Evolutionary conservation across 495 filamentous ascomycete species (phyloP), one percentile per base, ranked within the genome.

Genomic region (Talaromyces proteolyticus): DNA sequence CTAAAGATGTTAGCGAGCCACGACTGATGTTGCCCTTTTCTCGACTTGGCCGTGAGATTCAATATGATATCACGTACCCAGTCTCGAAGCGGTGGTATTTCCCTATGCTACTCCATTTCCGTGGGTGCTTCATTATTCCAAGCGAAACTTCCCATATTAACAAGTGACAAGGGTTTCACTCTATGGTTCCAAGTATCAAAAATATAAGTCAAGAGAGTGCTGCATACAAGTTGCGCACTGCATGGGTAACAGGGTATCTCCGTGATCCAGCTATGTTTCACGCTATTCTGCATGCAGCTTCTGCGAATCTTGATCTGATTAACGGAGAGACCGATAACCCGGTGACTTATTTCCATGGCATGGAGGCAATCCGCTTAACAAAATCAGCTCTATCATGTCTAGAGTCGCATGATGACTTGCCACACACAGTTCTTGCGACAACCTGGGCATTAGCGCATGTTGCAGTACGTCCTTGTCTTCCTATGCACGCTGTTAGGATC

Each of bases 261-360:
- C 24, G 23, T 45, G 26, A 45, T 17, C 43, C 43, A 29, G 43
- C 43, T 25, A 45, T 45, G 43, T 45, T 45, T 12, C 43, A 45
- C 19, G 43, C 21, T 6, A 17, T 45, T 17, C 14, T 45, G 22
- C 26, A 45, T 34, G 43, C 43, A 17, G 43, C 43, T 34, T 45
- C 43, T 45, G 43, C 43, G 43, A 45, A 45, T 21, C 43, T 45
- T 8, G 43, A 45, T 16, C 23, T 45, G 43, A 45, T 45, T 3
- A 45, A 45, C 26, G 43, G 24, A 45, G 43, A 45, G 43, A 21
- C n/a, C 23, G 43, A 45, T n/a, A 45, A 45, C 12, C 43, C 43
- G n/a, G 43, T 45, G 43, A 45, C 43, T 7, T 25, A 10, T 45
- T 45, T 45, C 26, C 43, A 45, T 26, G 21, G 43, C 19, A 23